Percentiles rank a stretch among this genome's conserved stretches.
These are phyloP conservation scores for Gaertneriomyces semiglobifer DNA, from an alignment of 192 early-diverging fungal genomes.

Conservation along the genomic window DNA sequence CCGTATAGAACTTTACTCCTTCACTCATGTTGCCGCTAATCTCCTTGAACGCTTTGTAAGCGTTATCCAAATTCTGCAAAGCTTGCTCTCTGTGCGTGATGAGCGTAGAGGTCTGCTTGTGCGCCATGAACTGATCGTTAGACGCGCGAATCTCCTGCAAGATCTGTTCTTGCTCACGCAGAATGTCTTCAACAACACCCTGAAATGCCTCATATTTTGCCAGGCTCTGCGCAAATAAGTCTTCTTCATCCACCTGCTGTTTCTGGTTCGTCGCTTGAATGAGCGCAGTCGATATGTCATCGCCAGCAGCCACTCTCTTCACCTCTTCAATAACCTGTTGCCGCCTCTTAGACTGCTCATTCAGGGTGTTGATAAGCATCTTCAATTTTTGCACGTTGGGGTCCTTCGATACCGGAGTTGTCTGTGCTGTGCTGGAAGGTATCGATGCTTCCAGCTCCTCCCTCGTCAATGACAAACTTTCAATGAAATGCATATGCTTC, in stretches of 20 bases:
- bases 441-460: constrained; percentile 50
- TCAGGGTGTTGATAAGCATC: constrained; percentile 52
- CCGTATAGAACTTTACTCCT: constrained; percentile 72
- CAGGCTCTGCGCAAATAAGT: constrained; percentile 63
- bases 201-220: constrained; percentile 68
- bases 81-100: constrained; percentile 71
- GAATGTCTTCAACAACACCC: constrained; percentile 53
- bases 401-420: constrained; percentile 57
- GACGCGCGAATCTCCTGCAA: constrained; percentile 56
- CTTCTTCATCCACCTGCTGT: constrained; percentile 45
- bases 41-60: constrained; percentile 70
- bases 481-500: constrained; percentile 56
- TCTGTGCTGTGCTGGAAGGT: constrained; percentile 57
- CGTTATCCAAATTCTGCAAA: constrained; percentile 71
- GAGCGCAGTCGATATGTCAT: constrained; percentile 62
- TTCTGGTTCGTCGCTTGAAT: constrained; percentile 24
- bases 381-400: constrained; percentile 62
- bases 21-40: constrained; percentile 72
- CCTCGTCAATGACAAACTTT: constrained; percentile 40
- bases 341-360: constrained; percentile 56
- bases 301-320: constrained; percentile 62
- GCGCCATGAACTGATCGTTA: constrained; percentile 65
- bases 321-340: constrained; percentile 62
- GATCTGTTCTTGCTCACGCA: constrained; percentile 60
- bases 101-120: constrained; percentile 53